These are phyloP conservation scores for Solanum sejunctum DNA, from an alignment of 257 asterid genomes.

Conservation along the genomic window DNA sequence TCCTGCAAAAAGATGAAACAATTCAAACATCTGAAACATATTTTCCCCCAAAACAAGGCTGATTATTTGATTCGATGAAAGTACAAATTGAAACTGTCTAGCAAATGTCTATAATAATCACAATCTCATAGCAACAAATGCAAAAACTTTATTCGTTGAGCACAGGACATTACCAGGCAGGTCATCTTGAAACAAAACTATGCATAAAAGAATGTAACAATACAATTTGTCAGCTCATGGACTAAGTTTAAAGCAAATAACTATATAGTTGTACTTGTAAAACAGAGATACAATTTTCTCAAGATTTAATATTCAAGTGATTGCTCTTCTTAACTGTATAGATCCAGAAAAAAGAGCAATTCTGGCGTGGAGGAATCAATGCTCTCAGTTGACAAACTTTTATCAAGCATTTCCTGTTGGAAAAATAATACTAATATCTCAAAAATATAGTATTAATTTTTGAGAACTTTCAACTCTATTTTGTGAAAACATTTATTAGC, in stretches of 20 bases:
- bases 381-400: background rate
- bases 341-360: background rate
- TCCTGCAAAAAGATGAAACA: constrained; percentile 28
- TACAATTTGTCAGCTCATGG: background rate
- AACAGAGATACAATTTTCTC: background rate
- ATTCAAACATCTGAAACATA: background rate
- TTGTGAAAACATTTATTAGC: background rate
- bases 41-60: background rate
- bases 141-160: background rate
- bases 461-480: background rate
- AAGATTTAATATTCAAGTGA: background rate
- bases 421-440: background rate
- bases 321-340: background rate
- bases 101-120: background rate
- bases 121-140: background rate
- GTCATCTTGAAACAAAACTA: background rate
- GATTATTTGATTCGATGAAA: background rate
- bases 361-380: background rate
- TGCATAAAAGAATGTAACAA: background rate
- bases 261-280: background rate
- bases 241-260: background rate
- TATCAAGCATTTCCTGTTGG: background rate
- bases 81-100: background rate
- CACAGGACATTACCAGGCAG: background rate
- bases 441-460: background rate